Evolutionary conservation across 352 stramenopile species (phyloP), one percentile per base, ranked within the genome.

Genomic region (Phytophthora aleatoria): DNA sequence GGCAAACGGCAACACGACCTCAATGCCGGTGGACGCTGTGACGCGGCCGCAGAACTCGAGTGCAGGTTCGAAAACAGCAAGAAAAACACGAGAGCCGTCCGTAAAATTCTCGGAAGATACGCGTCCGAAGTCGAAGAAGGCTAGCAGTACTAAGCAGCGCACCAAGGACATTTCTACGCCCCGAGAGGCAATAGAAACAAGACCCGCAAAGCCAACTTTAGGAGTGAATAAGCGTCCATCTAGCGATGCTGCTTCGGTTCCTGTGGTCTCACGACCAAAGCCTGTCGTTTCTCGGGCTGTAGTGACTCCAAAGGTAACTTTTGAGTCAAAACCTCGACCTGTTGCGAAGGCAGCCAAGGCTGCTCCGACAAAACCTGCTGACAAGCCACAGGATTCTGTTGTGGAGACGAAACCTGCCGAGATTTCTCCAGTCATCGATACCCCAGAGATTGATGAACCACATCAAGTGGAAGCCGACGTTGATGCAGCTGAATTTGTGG

Each of bases 1-100:
- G 8, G 74, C 80, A 11, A 81, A 73, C 30, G 59, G 61, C 36
- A 76, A 68, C 35, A 62, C 52, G 15, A 63, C 49, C 0, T 43
- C 65, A 1, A 26, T 68, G 15, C 13, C 64, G 30, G 1, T 39
- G 13, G 50, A 62, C 2, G 24, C 67, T 26, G n/a, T 44, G 5
- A 12, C 27, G n/a, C 50, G 53, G 15, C 31, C 55, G 33, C 47
- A 50, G 12, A 64, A 67, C 5, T 44, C 61, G 33, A 49, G 24
- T 49, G 35, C 57, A 36, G 30, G 31, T 31, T 43, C 50, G 9
- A 67, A 64, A 15, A 15, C 41, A 43, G 33, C 28, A 6, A 55
- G 57, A 31, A 73, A 57, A 33, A 4, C 43, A 33, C 51, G 56
- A 38, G 33, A 58, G 42, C 3, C 60, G 4, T 30, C 48, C 2